Base-by-base conservation (phyloP, 202 grass and related monocot genomes). In the Brachypodium distachyon region DNA sequence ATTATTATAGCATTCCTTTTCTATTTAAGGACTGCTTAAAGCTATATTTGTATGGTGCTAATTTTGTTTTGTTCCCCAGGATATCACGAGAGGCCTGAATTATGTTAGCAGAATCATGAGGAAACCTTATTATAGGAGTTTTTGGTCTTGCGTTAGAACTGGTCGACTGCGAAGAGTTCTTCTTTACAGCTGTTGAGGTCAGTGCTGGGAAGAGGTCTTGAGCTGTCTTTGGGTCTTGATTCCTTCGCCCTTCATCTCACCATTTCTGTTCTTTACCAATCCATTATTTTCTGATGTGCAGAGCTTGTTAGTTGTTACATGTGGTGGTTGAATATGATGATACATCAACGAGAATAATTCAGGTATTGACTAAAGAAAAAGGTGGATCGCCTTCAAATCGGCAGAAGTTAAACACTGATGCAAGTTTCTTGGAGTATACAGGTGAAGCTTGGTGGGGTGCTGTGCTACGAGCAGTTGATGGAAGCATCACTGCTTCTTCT, bases 151-250 rank as follows among this genome's bases (percentile, higher is more conserved):
- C 94, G 73, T 52, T 98, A 70, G 95, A 98, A 81, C 80, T 98
- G 77, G 79, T 98, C 84, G 95, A 98, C 68, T 92, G 91, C 9
- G 91, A 98, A 54, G 89, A 91, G 82, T 92, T 94, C 40, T 98
- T 98, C 73, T 98, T 98, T 73, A 98, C 95, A 75, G 88, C 95
- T 85, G 95, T 98, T 82, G 95, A 98, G 83, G 91, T 98, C 77
- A 98, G 91, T 64, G 95, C 91, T 81, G 95, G 64, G 66, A 98
- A 92, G 82, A 98, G 85, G 95, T 98, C 65, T 40, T 25, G 12
- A 23, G 46, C 27, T 52, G 16, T 22, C 46, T 22, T 43, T 76
- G 39, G 5, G 17, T 78, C 14, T 67, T 84, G 12, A 72, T 77
- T 61, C 40, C 67, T 48, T 73, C 25, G 42, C 18, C 26, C 44